Base-by-base conservation (phyloP, 768 basidiomycete genomes). In the Agaricus blazei region DNA sequence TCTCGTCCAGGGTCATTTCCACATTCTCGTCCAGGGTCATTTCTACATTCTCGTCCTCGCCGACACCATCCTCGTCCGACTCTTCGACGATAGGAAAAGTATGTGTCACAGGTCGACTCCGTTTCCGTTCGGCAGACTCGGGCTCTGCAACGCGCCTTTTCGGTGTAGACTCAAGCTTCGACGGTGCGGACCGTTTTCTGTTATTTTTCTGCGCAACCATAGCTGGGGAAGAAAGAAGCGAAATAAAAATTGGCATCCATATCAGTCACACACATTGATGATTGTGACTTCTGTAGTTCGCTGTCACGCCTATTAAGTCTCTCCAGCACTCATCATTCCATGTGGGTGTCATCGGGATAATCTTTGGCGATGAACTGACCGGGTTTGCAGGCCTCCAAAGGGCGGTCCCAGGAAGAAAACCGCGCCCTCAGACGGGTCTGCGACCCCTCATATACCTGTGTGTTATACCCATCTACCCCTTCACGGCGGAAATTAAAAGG, bases 51-150 rank as follows among this genome's bases (percentile, higher is more conserved):
- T 59, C 72, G 3, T 62, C 68, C 24, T 76, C 77, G 6, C 69
- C 64, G 8, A 62, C 64, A 23, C 67, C 72, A 9, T 76, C 75
- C 11, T 67, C 68, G 19, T 71, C 73, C 26, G 68, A 71, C 8
- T 71, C 75, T 34, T 68, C 63, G 24, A 63, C 59, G 27, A 56
- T 61, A 12, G 61, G 58, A 28, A 59, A 63, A 57, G 67, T 63
- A 34, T 63, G 68, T 38, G 85, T 87, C 2, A 88, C 77, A 12
- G 85, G 85, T 40, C 70, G 72, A 61, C 79, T 82, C n/a, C 87
- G 79, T 67, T 80, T 83, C 67, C 79, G 79, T 56, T 73, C 69
- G 51, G 68, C 63, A 61, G 75, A n/a, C 29, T 55, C 54, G 26
- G 72, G 71, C 38, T 77, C 78, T 4, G 76, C 57, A 58, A 78